Evolutionary conservation across 2,329 filamentous ascomycete species (phyloP), one percentile per base, ranked within the genome.

Genomic region (Diplodia sapinea): DNA sequence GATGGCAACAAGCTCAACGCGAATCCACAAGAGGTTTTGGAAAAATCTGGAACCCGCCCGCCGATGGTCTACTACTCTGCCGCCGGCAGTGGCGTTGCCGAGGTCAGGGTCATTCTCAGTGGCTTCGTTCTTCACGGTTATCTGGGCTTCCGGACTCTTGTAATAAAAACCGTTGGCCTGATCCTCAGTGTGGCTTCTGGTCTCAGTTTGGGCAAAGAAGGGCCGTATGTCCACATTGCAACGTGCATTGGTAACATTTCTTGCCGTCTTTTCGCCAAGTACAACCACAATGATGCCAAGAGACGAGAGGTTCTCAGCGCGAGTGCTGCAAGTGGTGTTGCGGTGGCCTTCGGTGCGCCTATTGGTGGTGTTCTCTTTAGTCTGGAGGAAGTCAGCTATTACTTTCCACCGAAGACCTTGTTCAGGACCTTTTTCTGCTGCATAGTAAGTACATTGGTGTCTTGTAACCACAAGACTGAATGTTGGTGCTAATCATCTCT

Each of bases 341-440:
- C 94, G 12, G 94, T 98, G 38, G 94, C 94, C 13, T 98, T 98
- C 76, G 94, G 94, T 47, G 93, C 94, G 0, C 94, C 94, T 1
- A 88, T 91, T 51, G 93, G 93, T 9, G 94, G 94, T 64, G 93
- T 97, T 1, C 84, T 98, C 2, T 98, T 98, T 79, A 93, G 93
- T 40, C 80, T 98, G 36, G 95, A 99, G 79, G 95, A 98, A 84
- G 94, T 98, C 70, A 89, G 92, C 72, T 98, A 98, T 79, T 98
- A 98, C 79, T 98, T 98, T 77, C 94, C 95, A 0, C 93, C 94
- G 6, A 98, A 99, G 81, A 98, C 94, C 0, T 86, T 99, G 9
- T 99, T 99, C 82, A 86, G 95, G 65, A 98, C 95, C 0, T 99
- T 99, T 79, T 98, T 98, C 80, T 98, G 94, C 82, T 98, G 94